Base-by-base conservation (phyloP, 306 rosid genomes). In the Hylodesmum podocarpum region DNA sequence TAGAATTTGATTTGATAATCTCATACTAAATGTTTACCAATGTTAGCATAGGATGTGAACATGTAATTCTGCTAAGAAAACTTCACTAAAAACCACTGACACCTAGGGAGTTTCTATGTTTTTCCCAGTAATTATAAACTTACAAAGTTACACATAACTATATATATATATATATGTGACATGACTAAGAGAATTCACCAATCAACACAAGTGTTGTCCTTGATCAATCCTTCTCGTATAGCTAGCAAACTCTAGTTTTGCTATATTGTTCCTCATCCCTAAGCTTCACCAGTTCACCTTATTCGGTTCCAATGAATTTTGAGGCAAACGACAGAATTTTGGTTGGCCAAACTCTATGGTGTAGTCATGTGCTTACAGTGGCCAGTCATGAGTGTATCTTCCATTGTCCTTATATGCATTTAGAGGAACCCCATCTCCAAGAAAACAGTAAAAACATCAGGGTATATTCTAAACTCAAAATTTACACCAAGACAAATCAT, bases 381-480 rank as follows among this genome's bases (percentile, higher is more conserved):
- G 33, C 58, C 29, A 59, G 15, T 66, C 37, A 29, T 27, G 8
- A 8, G 16, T 63, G 78, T 53, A 53, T 40, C 68, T 65, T 73
- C 53, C 62, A 22, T 31, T 73, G 80, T 73, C 80, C 19, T 66
- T 43, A 28, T 8, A 2, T 19, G 36, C 43, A 62, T 47, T 3
- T 12, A 36, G 11, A 76, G 43, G 47, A 8, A 40, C 25, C 64
- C 33, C 43, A 65, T 73, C 63, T n/a, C 21, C 19, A 71, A 71
- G 39, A 62, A 62, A 71, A 27, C 71, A 29, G 75, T 64, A 43
- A 71, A 79, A 72, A 51, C 61, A 50, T 5, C 1, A 37, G 11
- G 16, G 13, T 34, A 31, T 39, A 14, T 12, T 11, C n/a, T 7
- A 5, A 51, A 29, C 78, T 28, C 44, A 18, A 62, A 49, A 3